Conservation (phyloP, 495 filamentous ascomycete species). For the Hypomontagnella submonticulosa region DNA sequence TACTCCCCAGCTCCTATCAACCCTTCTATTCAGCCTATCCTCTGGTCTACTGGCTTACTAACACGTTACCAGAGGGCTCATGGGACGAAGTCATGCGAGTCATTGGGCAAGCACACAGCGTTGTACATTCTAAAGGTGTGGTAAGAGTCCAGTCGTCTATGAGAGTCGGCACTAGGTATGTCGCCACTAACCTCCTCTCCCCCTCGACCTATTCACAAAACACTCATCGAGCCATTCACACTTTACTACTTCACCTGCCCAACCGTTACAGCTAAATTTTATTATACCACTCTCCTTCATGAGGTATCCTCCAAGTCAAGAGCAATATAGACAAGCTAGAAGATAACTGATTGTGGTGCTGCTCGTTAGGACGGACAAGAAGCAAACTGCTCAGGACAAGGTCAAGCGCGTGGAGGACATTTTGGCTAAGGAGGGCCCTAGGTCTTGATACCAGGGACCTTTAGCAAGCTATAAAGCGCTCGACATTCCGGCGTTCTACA, state of each 20-base stretch:
- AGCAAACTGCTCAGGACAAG: constrained; percentile 59
- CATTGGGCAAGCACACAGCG: constrained; percentile 88
- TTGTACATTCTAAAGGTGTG: constrained; percentile 84
- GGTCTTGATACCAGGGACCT: background rate
- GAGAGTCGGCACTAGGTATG: constrained; percentile 82
- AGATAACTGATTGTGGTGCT: background rate
- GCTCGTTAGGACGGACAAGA: constrained; percentile 58
- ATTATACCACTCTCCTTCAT: background rate
- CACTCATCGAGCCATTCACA: too few species aligned
- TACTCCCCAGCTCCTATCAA: too few species aligned
- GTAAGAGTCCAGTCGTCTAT: constrained; percentile 90
- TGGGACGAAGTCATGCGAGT: constrained; percentile 91
- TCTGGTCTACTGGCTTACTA: background rate
- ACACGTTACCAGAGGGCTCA: constrained; percentile 71
- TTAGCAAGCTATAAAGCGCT: background rate
- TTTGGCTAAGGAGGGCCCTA: constrained; percentile 37
- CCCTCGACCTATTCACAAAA: background rate
- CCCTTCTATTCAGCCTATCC: too few species aligned
- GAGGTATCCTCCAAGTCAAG: too few species aligned
- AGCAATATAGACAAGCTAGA: background rate
- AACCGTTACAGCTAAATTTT: background rate
- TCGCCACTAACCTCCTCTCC: constrained; percentile 9
- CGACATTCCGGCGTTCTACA: background rate
- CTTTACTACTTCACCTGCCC: too few species aligned
- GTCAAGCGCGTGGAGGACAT: constrained; percentile 59